Base-by-base conservation (phyloP, 805 yeast species). In the Metschnikowia chrysomelidarum region DNA sequence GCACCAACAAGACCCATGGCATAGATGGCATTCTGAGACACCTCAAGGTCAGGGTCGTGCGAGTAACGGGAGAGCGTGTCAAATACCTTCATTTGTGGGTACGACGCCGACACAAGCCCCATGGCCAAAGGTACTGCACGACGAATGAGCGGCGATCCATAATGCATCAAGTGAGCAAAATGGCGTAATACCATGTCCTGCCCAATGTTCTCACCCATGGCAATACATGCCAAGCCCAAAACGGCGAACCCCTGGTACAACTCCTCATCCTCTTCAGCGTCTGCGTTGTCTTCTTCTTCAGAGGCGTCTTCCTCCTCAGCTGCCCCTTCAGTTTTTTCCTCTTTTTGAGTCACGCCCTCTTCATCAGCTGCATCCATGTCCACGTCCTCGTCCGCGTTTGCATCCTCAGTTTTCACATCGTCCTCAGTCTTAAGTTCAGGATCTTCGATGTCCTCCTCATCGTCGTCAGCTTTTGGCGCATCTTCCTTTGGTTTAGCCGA, bases 1-100 rank as follows among this genome's bases (percentile, higher is more conserved):
- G 98, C 93, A 58, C 98, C 98, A 50, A 91, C 95, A 44, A 93
- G 67, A 36, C 99, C 99, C 98, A 93, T 89, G 27, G 96, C 81
- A 54, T 87, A 91, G 46, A 93, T 88, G 14, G 98, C 88, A 57
- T 89, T 93, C 59, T 82, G 82, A 5, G 98, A 96, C 36, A 93
- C 96, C 55, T 87, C 95, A 50, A 86, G 67, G 60, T 93, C 97
- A 38, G 87, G 81, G 56, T 93, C 99, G 63, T 93, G 99, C 7
- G 98, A 87, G 65, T 87, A 88, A 59, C 98, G 78, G 4, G 98
- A 89, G 47, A 93, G 72, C 0, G 98, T 89, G 60, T 93, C 99
- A 57, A 87, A 93, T 11, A 91, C 96, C 64, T 88, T 89, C 85
- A 93, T 89, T 64, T 89, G 93, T 8, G 99, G 96, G 60, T 88